Conservation (phyloP, 2,329 filamentous ascomycete genomes). For the Fusarium sp. region DNA sequence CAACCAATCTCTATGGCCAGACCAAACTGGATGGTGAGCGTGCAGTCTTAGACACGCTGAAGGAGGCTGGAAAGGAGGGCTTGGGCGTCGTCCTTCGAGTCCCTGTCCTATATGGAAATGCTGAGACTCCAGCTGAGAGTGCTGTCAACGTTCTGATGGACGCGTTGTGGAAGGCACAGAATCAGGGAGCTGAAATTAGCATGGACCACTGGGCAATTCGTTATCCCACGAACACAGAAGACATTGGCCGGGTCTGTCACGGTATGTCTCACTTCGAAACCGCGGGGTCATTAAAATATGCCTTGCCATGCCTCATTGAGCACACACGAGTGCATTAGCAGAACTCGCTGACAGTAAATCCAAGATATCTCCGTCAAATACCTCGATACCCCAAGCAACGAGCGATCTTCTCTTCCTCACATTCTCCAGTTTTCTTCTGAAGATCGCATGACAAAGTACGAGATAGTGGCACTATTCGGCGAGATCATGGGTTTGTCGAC, state of each 20-base stretch:
- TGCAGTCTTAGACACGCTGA: slow-evolving; percentile 75
- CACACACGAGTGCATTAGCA: background rate
- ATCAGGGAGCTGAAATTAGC: slow-evolving; percentile 70
- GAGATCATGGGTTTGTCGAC: slow-evolving; percentile 83
- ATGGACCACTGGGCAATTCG: slow-evolving; percentile 90
- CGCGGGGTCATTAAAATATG: background rate
- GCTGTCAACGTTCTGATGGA: slow-evolving; percentile 87
- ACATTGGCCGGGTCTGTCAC: slow-evolving; percentile 82
- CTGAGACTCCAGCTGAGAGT: slow-evolving; percentile 78
- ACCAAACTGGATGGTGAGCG: slow-evolving; percentile 71
- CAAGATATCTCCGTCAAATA: slow-evolving; percentile 80
- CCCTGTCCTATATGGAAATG: slow-evolving; percentile 86
- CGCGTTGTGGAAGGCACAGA: slow-evolving; percentile 79
- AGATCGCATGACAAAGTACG: slow-evolving; percentile 88
- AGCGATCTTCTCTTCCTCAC: slow-evolving; percentile 69
- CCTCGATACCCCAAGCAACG: slow-evolving; percentile 60
- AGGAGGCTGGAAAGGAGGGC: slow-evolving; percentile 62
- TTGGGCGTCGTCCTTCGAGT: slow-evolving; percentile 80
- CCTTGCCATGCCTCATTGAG: background rate
- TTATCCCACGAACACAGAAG: slow-evolving; percentile 90
- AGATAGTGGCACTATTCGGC: slow-evolving; percentile 83
- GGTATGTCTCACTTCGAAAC: slow-evolving; percentile 60
- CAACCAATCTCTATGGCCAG: slow-evolving; percentile 81
- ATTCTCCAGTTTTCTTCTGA: slow-evolving; percentile 90
- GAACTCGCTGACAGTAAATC: background rate